Evolutionary conservation across 306 rosid genomes (phyloP).

Genomic region (Delonix regia): DNA sequence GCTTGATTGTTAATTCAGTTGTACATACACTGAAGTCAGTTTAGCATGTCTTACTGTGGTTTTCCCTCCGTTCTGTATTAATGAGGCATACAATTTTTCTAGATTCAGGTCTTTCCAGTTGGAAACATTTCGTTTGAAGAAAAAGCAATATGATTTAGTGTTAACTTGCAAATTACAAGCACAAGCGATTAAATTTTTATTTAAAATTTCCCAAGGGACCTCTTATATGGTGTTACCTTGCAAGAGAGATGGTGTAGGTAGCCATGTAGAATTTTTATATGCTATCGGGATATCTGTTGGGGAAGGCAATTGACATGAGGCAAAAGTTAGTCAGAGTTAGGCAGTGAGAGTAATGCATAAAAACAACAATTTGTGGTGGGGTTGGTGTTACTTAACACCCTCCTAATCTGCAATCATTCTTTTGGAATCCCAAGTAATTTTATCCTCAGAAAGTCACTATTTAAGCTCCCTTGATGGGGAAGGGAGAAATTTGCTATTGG

Average conservation of each 20-base stretch:
- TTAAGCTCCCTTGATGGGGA: slow-evolving; percentile 45
- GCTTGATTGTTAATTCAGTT: slow-evolving; percentile 43
- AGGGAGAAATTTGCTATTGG: slow-evolving; percentile 30
- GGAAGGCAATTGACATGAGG: slow-evolving; percentile 69
- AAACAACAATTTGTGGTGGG: slow-evolving; percentile 35
- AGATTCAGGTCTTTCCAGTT: slow-evolving; percentile 20
- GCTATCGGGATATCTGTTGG: slow-evolving; percentile 45
- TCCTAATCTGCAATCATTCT: slow-evolving; percentile 69
- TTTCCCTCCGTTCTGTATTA: slow-evolving; percentile 36
- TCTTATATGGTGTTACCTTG: not conserved
- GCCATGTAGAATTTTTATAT: slow-evolving; percentile 39
- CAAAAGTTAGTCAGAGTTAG: slow-evolving; percentile 55
- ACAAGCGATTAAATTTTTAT: not conserved
- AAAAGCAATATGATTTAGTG: slow-evolving; percentile 1
- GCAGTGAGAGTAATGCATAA: slow-evolving; percentile 37
- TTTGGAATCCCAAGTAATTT: slow-evolving; percentile 49
- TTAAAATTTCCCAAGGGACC: not conserved
- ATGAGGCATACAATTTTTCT: slow-evolving; percentile 31
- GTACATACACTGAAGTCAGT: slow-evolving; percentile 45
- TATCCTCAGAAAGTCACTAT: slow-evolving; percentile 47
- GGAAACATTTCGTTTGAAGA: not conserved
- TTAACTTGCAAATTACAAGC: not conserved
- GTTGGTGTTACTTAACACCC: slow-evolving; percentile 68
- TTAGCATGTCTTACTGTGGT: not conserved
- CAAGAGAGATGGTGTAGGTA: not conserved